Percentiles rank a stretch among this genome's conserved stretches.
Evolutionary conservation across 306 rosid genomes (phyloP).

Genomic region (Prunus persica): Prunus_persica_NCBIv2 NC_034009.1:12341001-12341500

Average conservation of each 20-base stretch:
- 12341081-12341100: neutral
- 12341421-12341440: neutral
- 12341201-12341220: neutral
- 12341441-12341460: neutral
- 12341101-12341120: neutral
- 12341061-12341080: neutral
- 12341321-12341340: constrained; percentile 88
- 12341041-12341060: neutral
- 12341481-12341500: constrained; percentile 98
- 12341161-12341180: neutral
- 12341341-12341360: constrained; percentile 98
- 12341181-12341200: neutral
- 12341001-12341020: neutral
- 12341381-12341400: constrained; percentile 47
- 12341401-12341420: constrained; percentile 18
- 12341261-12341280: neutral
- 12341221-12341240: neutral
- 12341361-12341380: constrained; percentile 94
- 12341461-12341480: constrained; percentile 57
- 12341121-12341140: neutral
- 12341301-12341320: constrained; percentile 30
- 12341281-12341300: neutral
- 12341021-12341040: neutral
- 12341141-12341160: neutral
- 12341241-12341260: neutral